A percentile compares a stretch with the other conserved stretches of the same genome.
phyloP scores from a whole-genome alignment of 805 yeast species.

The Wickerhamiella allomyrinae region DNA sequence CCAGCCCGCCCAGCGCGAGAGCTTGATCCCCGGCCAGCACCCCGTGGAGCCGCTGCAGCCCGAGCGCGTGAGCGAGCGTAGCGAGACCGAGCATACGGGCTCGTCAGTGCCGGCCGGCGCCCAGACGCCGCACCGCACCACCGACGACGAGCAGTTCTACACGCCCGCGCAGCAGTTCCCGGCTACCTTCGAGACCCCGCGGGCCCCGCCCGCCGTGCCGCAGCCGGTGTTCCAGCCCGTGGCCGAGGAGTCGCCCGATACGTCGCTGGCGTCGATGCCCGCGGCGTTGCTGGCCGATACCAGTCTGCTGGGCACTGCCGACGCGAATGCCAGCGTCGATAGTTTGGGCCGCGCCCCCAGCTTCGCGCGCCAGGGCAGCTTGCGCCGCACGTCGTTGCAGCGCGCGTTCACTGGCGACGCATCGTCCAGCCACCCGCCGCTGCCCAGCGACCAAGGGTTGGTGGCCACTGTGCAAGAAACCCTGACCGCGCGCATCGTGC shows the following conservation, averaged over 20 bases:
- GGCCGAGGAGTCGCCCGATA: constrained; percentile 2
- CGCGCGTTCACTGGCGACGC: constrained; percentile 9
- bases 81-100: no score
- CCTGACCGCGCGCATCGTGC: constrained; percentile 56
- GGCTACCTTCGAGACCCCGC: constrained; percentile 6
- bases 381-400: constrained; percentile 14
- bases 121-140: neutral
- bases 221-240: constrained; percentile 1
- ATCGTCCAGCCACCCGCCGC: constrained; percentile 18
- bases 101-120: neutral
- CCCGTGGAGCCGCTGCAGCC: neutral
- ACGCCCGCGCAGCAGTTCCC: constrained; percentile 17
- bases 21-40: neutral
- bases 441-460: constrained; percentile 26
- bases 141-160: constrained; percentile 15
- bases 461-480: constrained; percentile 81
- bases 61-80: no score
- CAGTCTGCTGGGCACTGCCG: constrained; percentile 3
- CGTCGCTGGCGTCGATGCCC: neutral
- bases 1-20: constrained; percentile 2
- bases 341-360: neutral
- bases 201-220: neutral
- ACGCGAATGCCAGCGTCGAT: neutral
- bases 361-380: neutral
- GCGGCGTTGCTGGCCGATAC: neutral